Evolutionary conservation across 179 eudicot genomes (phyloP).

Genomic region (Beta lomatogona): DNA sequence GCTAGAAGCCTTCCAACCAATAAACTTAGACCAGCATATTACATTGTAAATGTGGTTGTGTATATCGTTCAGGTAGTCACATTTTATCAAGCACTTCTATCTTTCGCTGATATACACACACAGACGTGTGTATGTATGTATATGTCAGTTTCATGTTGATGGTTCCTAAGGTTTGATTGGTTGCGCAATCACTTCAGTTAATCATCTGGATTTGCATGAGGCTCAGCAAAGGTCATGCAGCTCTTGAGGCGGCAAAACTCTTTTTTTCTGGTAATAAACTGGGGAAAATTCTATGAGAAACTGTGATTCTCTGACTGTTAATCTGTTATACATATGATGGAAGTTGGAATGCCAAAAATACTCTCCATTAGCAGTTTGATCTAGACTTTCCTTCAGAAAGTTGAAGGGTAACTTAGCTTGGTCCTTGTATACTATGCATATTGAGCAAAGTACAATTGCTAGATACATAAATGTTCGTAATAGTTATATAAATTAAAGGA

Average conservation of each 20-base stretch:
- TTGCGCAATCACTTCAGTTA: slow-evolving; percentile 30
- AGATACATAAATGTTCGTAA: too few relatives aligned
- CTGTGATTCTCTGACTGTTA: too few relatives aligned
- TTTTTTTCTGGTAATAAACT: slow-evolving; percentile 49
- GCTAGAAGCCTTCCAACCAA: slow-evolving; percentile 74
- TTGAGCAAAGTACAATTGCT: too few relatives aligned
- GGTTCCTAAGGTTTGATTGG: not conserved
- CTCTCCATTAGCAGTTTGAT: too few relatives aligned
- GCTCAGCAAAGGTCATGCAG: slow-evolving; percentile 37
- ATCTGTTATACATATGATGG: too few relatives aligned
- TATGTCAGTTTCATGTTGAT: not conserved
- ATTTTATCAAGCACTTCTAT: not conserved
- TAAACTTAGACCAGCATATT: slow-evolving; percentile 61
- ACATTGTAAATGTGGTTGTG: slow-evolving; percentile 50
- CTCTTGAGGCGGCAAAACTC: slow-evolving; percentile 44
- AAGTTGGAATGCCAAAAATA: too few relatives aligned
- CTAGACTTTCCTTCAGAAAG: too few relatives aligned
- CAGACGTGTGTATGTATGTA: not conserved
- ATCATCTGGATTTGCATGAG: slow-evolving; percentile 56
- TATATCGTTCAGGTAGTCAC: slow-evolving; percentile 60
- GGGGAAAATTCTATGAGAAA: not conserved
- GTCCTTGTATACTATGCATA: too few relatives aligned
- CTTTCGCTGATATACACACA: not conserved
- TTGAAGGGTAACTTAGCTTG: too few relatives aligned
- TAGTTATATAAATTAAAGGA: too few relatives aligned